Evolutionary conservation across 177 flowering plant species (phyloP), one percentile per base, ranked within the genome.

Genomic region (Vitis hybrid): DNA sequence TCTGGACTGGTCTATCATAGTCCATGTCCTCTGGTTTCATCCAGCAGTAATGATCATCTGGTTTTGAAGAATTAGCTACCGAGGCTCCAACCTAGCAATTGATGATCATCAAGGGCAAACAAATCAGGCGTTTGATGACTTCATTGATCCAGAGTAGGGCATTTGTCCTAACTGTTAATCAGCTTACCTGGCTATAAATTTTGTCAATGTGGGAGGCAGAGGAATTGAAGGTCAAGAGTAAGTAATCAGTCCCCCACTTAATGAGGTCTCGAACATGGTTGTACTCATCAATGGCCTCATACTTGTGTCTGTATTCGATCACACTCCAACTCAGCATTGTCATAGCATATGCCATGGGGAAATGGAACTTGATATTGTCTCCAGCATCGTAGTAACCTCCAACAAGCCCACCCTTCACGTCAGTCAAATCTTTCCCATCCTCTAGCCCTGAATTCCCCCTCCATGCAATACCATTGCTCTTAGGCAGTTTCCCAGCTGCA

Each of bases 341-440:
- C 91, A 92, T 88, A 3, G 97, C 76, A 65, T 78, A 92, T 12
- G 97, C 82, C 91, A 86, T 84, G 0, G 98, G 98, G 57, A 88
- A 92, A 75, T 86, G 81, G 70, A 81, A 92, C 77, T 94, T 94
- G 7, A 70, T 79, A 50, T 87, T 88, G 80, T 88, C 91, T 19
- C 98, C 98, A 2, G 91, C 89, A 23, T 94, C 98, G 49, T 92
- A 94, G 68, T 88, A 94, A 0, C 97, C 98, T 64, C 98, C 97
- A 0, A 89, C 90, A 2, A 94, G 78, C 1, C 89, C 96, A 3
- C 85, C 84, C 56, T 79, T 84, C 11, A 82, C 70, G 4, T 87
- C 90, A 1, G 78, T 49, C 8, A 64, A 5, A 0, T 64, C 75
- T 1, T 78, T 78, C 51, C 95, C 98, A 66, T 93, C 98, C 0